Evolutionary conservation across 805 yeast genomes (phyloP).

Genomic region (Helenozyma rhizophorensis): DNA sequence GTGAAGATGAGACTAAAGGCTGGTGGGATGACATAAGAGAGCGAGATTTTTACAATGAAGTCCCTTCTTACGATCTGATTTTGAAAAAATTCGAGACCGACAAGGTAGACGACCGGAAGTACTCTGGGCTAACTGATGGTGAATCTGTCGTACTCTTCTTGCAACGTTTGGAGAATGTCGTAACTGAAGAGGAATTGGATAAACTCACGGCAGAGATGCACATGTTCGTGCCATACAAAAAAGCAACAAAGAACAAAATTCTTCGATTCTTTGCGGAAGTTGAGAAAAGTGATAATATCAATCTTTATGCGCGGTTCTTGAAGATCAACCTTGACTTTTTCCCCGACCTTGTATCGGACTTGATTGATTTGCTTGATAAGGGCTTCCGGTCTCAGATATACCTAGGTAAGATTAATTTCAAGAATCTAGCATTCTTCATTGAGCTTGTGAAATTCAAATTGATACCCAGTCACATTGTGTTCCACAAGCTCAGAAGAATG

Average conservation of each 20-base stretch:
- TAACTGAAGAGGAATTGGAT: constrained; percentile 48
- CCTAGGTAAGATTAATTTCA: constrained; percentile 50
- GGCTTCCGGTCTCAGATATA: constrained; percentile 57
- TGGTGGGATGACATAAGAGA: constrained; percentile 67
- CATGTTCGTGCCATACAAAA: constrained; percentile 54
- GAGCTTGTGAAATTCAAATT: constrained; percentile 76
- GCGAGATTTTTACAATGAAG: constrained; percentile 57
- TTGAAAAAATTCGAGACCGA: constrained; percentile 18
- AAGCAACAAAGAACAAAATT: constrained; percentile 64
- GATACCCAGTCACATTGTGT: constrained; percentile 64
- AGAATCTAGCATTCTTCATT: constrained; percentile 57
- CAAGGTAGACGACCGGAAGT: constrained; percentile 8
- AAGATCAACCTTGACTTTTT: constrained; percentile 52
- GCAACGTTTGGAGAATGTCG: constrained; percentile 36
- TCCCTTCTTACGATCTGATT: constrained; percentile 40
- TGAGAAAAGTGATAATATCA: constrained; percentile 41
- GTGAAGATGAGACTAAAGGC: neutral
- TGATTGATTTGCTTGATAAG: constrained; percentile 51
- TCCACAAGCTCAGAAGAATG: constrained; percentile 66
- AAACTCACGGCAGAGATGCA: constrained; percentile 45
- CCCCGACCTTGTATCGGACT: constrained; percentile 47
- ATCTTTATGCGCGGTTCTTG: constrained; percentile 61
- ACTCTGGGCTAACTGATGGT: constrained; percentile 23
- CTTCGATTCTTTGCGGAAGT: constrained; percentile 49
- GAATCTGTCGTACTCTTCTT: constrained; percentile 43